A percentile compares a stretch with the other conserved stretches of the same genome.
phyloP scores from a whole-genome alignment of 2,329 filamentous ascomycete genomes.

The Alternaria atra region DNA sequence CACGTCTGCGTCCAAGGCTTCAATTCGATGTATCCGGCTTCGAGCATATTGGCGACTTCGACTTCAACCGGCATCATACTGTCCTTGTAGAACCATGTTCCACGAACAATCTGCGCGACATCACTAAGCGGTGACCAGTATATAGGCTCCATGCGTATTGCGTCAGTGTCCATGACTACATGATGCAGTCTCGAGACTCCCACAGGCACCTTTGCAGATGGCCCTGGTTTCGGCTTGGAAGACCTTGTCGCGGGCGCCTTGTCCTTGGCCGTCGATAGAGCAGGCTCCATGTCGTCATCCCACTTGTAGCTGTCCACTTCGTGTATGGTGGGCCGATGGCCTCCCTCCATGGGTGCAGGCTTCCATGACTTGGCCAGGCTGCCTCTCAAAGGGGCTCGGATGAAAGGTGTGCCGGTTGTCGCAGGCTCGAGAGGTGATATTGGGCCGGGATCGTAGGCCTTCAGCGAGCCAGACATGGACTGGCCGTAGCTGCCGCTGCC shows the following conservation, averaged over 20 bases:
- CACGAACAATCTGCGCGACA: conserved; percentile 79
- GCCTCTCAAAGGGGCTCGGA: conserved; percentile 58
- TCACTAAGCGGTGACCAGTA: conserved; percentile 98
- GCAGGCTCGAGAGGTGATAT: conserved; percentile 41
- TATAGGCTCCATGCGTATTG: conserved; percentile 85
- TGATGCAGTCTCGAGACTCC: conserved; percentile 90
- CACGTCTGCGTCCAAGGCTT: conserved; percentile 92
- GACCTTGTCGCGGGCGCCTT: conserved; percentile 33
- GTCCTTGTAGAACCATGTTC: conserved; percentile 97
- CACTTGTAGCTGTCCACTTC: conserved; percentile 59
- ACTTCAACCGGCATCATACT: conserved; percentile 91
- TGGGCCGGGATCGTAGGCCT: conserved; percentile 41
- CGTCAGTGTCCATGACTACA: conserved; percentile 75
- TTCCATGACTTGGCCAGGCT: conserved; percentile 40
- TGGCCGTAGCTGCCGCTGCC: conserved; percentile 32
- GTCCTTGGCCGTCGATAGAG: conserved; percentile 41
- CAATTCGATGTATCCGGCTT: conserved; percentile 87
- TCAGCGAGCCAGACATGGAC: conserved; percentile 40
- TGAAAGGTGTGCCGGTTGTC: conserved; percentile 62
- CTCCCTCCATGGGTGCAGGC: conserved; percentile 33
- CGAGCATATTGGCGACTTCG: conserved; percentile 86
- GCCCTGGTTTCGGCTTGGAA: conserved; percentile 42
- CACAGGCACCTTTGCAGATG: conserved; percentile 74
- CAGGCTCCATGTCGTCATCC: conserved; percentile 55
- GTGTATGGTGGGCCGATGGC: conserved; percentile 49